Percentiles rank a stretch among this genome's conserved stretches.
These are phyloP conservation scores for Yamadazyma ubonensis DNA, from an alignment of 805 yeast genomes.

Conservation along the genomic window DNA sequence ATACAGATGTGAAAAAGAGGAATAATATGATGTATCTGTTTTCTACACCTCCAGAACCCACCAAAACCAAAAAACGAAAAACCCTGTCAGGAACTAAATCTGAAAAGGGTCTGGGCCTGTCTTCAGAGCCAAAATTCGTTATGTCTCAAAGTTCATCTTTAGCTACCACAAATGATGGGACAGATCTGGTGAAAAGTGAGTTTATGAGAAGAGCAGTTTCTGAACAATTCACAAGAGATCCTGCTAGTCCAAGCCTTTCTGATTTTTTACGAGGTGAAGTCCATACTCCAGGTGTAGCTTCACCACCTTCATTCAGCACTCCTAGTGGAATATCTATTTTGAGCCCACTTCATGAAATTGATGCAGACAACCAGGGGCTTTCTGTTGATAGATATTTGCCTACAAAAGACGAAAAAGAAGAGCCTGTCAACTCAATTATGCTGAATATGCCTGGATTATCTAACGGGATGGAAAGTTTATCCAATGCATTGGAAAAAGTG, in stretches of 20 bases:
- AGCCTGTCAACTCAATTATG: not conserved
- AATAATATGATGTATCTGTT: conserved; percentile 8
- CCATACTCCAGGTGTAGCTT: conserved; percentile 4
- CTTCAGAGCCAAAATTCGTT: conserved; percentile 2
- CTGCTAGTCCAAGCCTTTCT: conserved; percentile 7
- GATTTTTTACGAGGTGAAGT: conserved; percentile 6
- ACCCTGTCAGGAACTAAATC: not conserved
- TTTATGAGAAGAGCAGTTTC: conserved; percentile 1
- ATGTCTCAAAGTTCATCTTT: not conserved
- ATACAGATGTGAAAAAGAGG: conserved; percentile 42
- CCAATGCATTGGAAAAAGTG: conserved; percentile 25
- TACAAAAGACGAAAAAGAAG: not conserved
- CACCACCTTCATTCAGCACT: conserved; percentile 15
- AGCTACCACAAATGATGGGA: conserved; percentile 1
- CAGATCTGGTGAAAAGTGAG: not conserved
- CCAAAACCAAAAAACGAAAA: conserved; percentile 2
- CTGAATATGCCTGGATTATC: conserved; percentile 19
- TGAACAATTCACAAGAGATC: not conserved
- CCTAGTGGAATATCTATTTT: conserved; percentile 16
- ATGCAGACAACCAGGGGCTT: not conserved
- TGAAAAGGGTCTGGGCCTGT: not conserved
- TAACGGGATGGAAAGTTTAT: conserved; percentile 26
- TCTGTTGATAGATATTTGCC: too few relatives aligned
- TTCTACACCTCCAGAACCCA: not conserved
- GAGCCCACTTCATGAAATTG: conserved; percentile 6